Percentiles rank a stretch among this genome's conserved stretches.
Conservation (phyloP, 1,284 basidiomycete genomes). For the Austroboletus sp. region DNA sequence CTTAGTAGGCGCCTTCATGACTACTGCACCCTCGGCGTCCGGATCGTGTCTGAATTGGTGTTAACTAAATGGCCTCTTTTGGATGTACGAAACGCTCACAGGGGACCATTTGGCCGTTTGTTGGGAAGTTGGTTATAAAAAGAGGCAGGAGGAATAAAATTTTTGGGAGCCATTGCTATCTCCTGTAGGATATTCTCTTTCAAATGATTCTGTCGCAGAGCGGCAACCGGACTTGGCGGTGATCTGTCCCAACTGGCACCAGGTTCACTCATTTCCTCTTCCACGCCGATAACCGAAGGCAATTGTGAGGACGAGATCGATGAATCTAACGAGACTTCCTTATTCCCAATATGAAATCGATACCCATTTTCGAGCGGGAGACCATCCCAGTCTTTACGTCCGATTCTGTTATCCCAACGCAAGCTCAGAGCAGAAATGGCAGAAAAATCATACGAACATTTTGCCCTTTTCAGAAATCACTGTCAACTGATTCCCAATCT, state of each 20-base stretch:
- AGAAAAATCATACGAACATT: constrained; percentile 38
- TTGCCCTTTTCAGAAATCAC: constrained; percentile 66
- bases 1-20: constrained; percentile 76
- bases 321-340: constrained; percentile 57
- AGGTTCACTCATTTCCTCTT: constrained; percentile 24
- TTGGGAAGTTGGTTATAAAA: constrained; percentile 50
- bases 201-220: constrained; percentile 4
- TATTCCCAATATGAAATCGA: constrained; percentile 46
- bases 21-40: constrained; percentile 65
- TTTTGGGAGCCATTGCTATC: constrained; percentile 24
- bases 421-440: constrained; percentile 9
- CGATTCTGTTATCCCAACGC: constrained; percentile 43
- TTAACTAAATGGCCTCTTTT: constrained; percentile 5
- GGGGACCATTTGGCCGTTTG: constrained; percentile 45
- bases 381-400: constrained; percentile 58
- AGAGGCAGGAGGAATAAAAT: constrained; percentile 49
- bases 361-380: constrained; percentile 46
- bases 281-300: constrained; percentile 40
- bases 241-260: constrained; percentile 6
- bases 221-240: not conserved
- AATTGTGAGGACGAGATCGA: constrained; percentile 45
- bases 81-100: constrained; percentile 39
- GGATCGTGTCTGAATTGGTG: constrained; percentile 59
- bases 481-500: constrained; percentile 45
- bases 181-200: constrained; percentile 26